Percentiles rank a stretch among this genome's conserved stretches.
These are phyloP conservation scores for Phytopythium litorale DNA, from an alignment of 352 stramenopile genomes.

Conservation along the genomic window DNA sequence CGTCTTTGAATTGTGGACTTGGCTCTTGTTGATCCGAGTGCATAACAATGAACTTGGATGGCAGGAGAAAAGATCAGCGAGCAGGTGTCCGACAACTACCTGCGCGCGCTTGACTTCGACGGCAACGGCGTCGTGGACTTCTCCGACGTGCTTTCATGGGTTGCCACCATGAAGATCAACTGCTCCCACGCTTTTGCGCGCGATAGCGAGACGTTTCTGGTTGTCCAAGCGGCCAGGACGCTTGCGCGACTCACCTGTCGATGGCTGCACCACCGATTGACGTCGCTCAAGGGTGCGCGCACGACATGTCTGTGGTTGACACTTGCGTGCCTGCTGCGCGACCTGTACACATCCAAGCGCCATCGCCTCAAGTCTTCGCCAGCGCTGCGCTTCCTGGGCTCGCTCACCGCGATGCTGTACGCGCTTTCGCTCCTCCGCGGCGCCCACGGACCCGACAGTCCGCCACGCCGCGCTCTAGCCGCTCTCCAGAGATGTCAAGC, in stretches of 20 bases:
- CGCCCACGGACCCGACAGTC: neutral
- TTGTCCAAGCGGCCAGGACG: neutral
- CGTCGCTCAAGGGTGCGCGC: neutral
- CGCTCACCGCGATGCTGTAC: conserved; percentile 24
- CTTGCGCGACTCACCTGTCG: neutral
- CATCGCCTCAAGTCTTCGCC: conserved; percentile 32
- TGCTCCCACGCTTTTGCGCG: neutral
- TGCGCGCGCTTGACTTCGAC: conserved; percentile 73
- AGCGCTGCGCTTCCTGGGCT: conserved; percentile 18
- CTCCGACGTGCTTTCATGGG: conserved; percentile 71
- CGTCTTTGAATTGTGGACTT: neutral
- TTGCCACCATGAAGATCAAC: conserved; percentile 60
- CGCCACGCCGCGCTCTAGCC: neutral
- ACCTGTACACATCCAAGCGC: conserved; percentile 30
- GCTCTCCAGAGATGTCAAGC: neutral
- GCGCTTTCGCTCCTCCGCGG: conserved; percentile 12
- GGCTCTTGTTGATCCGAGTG: neutral
- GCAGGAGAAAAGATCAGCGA: conserved; percentile 56
- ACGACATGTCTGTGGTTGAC: conserved; percentile 28
- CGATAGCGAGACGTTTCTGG: neutral
- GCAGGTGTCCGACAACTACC: conserved; percentile 47
- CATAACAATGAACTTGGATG: neutral
- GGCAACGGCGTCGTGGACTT: conserved; percentile 73
- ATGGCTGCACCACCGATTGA: neutral
- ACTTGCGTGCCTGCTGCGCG: conserved; percentile 26